phyloP scores from a whole-genome alignment of 345 rosid genomes.

The Gynandropsis gynandra region DNA sequence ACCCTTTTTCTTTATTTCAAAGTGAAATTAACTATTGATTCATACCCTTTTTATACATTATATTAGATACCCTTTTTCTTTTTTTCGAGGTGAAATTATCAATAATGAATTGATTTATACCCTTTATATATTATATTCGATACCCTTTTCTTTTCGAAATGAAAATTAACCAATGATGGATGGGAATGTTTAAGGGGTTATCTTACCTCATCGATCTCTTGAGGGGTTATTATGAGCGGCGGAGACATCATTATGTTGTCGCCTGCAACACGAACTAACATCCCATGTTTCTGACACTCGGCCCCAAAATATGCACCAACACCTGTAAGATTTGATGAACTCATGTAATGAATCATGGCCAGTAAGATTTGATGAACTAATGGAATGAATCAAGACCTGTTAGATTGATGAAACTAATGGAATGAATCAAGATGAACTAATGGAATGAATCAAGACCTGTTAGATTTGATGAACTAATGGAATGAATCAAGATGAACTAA shows the following conservation, averaged over 20 bases:
- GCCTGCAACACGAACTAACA: conserved; percentile 87
- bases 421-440: background rate
- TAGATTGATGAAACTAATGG: too few relatives aligned
- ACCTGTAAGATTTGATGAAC: conserved; percentile 32
- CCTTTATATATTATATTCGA: too few relatives aligned
- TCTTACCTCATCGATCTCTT: conserved; percentile 69
- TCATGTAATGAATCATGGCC: too few relatives aligned
- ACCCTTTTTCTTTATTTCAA: too few relatives aligned
- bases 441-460: conserved; percentile 73
- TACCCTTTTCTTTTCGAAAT: too few relatives aligned
- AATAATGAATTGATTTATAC: too few relatives aligned
- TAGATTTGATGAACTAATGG: background rate
- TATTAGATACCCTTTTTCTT: too few relatives aligned
- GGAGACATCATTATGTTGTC: conserved; percentile 94
- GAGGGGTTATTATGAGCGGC: conserved; percentile 57
- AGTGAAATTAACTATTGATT: too few relatives aligned
- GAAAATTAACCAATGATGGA: background rate
- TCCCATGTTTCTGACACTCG: conserved; percentile 66
- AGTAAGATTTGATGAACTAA: conserved; percentile 9
- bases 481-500: too few relatives aligned
- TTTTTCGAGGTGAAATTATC: background rate
- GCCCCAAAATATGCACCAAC: conserved; percentile 84
- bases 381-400: conserved; percentile 73
- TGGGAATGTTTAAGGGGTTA: background rate
- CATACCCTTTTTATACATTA: too few relatives aligned